Conservation (phyloP, 2,329 filamentous ascomycete genomes). For the Cladobotryum mycophilum region DNA sequence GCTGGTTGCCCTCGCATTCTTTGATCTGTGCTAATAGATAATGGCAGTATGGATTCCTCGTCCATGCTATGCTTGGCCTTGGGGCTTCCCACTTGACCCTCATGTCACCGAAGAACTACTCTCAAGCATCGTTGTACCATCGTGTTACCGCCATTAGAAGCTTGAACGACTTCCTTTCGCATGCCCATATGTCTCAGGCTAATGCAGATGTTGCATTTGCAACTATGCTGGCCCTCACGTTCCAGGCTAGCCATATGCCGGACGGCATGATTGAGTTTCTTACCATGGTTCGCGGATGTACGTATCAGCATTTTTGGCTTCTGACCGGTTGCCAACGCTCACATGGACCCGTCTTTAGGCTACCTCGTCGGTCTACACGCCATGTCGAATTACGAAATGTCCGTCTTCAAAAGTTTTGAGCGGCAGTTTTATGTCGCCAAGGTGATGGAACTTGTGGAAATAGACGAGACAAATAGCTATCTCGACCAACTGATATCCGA, state of each 20-base stretch:
- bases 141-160: conserved; percentile 31
- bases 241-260: conserved; percentile 33
- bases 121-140: conserved; percentile 27
- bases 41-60: conserved; percentile 32
- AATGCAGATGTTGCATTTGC: conserved; percentile 34
- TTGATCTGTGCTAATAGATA: too few relatives aligned
- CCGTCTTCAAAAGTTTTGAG: not conserved
- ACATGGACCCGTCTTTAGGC: too few relatives aligned
- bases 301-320: conserved; percentile 4
- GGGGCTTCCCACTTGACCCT: conserved; percentile 33
- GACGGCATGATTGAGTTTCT: conserved; percentile 36
- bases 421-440: too few relatives aligned
- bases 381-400: not conserved
- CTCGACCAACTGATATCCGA: too few relatives aligned
- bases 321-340: too few relatives aligned
- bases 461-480: too few relatives aligned
- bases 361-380: too few relatives aligned
- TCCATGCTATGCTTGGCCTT: conserved; percentile 36
- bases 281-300: conserved; percentile 33
- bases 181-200: conserved; percentile 19
- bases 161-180: conserved; percentile 29
- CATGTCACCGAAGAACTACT: conserved; percentile 14
- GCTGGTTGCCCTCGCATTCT: not conserved
- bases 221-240: conserved; percentile 30
- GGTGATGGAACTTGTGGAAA: too few relatives aligned